Evolutionary conservation across 768 basidiomycete genomes (phyloP).

Genomic region (Amanita muscaria): DNA sequence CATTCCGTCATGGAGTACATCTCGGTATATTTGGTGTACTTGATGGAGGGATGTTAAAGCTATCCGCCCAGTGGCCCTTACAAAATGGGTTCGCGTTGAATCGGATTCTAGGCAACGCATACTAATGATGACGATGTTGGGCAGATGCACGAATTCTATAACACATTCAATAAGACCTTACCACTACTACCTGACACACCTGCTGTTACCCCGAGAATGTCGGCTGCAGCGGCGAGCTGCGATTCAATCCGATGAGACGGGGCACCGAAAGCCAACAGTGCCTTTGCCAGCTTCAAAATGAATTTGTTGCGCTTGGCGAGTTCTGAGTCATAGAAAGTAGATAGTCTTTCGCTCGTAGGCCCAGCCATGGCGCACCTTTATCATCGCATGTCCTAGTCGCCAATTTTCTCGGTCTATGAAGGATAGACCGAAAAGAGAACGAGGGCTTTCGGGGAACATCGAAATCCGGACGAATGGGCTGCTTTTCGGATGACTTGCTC

Average conservation of each 20-base stretch:
- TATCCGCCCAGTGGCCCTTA: slow-evolving; percentile 72
- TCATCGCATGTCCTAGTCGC: slow-evolving; percentile 34
- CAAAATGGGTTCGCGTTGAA: slow-evolving; percentile 74
- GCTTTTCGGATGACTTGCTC: neutral
- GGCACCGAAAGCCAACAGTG: slow-evolving; percentile 87
- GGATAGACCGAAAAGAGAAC: slow-evolving; percentile 18
- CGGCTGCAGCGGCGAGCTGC: slow-evolving; percentile 72
- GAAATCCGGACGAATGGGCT: neutral
- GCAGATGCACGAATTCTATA: slow-evolving; percentile 72
- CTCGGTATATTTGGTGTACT: slow-evolving; percentile 79
- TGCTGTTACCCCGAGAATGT: slow-evolving; percentile 69
- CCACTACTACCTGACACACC: slow-evolving; percentile 22
- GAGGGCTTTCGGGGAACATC: neutral
- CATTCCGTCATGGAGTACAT: slow-evolving; percentile 79
- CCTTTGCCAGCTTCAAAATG: slow-evolving; percentile 78
- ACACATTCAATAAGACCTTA: neutral
- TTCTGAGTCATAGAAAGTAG: slow-evolving; percentile 23
- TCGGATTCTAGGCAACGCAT: slow-evolving; percentile 67
- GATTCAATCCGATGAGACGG: slow-evolving; percentile 91
- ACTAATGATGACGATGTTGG: slow-evolving; percentile 71
- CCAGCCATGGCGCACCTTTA: slow-evolving; percentile 28
- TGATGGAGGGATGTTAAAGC: slow-evolving; percentile 75
- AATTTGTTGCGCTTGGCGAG: slow-evolving; percentile 53
- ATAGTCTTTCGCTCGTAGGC: neutral
- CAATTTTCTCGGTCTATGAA: slow-evolving; percentile 25